Base-by-base conservation (phyloP, 345 rosid species). In the Pseudoturritis turrita region DNA sequence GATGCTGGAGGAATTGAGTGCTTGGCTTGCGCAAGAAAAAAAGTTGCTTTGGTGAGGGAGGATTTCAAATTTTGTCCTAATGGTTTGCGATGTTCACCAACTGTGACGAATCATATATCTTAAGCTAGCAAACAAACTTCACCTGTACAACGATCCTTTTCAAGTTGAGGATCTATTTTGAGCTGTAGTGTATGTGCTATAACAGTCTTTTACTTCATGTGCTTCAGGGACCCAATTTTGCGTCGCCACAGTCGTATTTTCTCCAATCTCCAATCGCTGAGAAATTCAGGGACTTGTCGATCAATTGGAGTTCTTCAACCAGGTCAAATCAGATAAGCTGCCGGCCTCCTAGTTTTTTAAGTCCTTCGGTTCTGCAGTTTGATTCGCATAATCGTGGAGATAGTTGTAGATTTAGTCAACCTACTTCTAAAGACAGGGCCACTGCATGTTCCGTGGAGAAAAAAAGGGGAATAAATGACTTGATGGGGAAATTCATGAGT, bases 1-100 rank as follows among this genome's bases (percentile, higher is more conserved):
- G 97, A 91, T 84, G 89, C 88, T 78, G 99, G 99, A 74, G 99
- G 99, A 65, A 81, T 91, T 65, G 92, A 86, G 78, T 96, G 99
- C 76, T 21, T 82, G 75, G 58, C 84, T 21, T 96, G 99, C 79
- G 80, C 86, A 54, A 88, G 86, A 72, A 90, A 86, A 68, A 88
- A 79, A 76, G 55, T 76, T 65, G 46, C 77, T 71, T 50, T 70
- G 92, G 99, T 96, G 81, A 83, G 86, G 31, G 62, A 62, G 53
- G 29, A 45, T 70, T 65, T 71, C 19, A 57, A 70, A 56, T 68
- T 75, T 56, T 23, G 18, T 72, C 39, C 17, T 54, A 56, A 36
- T 22, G 45, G 66, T 58, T 66, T 36, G 41, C 33, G 44, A 26
- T 49, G 65, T 50, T 74, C 72, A 59, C 13, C 45, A 59, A 39